These are phyloP conservation scores for Hypericum androsaemum DNA, from an alignment of 345 rosid genomes.

Conservation along the genomic window DNA sequence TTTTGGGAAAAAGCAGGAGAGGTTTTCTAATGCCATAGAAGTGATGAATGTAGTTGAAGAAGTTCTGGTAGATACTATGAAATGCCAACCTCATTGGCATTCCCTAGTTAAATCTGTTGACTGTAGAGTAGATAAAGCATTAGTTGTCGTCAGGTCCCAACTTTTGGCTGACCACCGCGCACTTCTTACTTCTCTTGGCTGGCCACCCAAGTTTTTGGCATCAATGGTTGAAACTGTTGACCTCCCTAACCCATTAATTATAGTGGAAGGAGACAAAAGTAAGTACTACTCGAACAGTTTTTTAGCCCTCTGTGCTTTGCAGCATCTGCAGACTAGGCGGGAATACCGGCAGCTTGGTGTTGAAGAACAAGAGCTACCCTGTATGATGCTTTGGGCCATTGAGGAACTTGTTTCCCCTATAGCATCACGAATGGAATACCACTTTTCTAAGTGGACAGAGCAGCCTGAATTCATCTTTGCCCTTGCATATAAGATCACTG, in stretches of 20 bases:
- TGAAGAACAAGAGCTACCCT: slow-evolving; percentile 12
- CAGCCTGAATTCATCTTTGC: slow-evolving; percentile 63
- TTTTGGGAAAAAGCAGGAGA: slow-evolving; percentile 34
- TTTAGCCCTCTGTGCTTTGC: slow-evolving; percentile 60
- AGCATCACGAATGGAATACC: slow-evolving; percentile 63
- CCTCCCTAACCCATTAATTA: slow-evolving; percentile 49
- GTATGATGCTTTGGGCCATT: slow-evolving; percentile 46
- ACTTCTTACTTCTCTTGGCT: slow-evolving; percentile 65
- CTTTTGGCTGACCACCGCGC: slow-evolving; percentile 59
- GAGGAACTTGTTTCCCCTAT: slow-evolving; percentile 66
- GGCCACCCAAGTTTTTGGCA: slow-evolving; percentile 64
- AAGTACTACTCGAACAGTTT: slow-evolving; percentile 49
- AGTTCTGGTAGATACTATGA: slow-evolving; percentile 30
- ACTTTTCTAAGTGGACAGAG: slow-evolving; percentile 60
- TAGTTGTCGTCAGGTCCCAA: slow-evolving; percentile 52
- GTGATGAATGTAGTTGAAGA: slow-evolving; percentile 45
- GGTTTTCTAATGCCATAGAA: slow-evolving; percentile 37
- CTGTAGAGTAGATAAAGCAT: slow-evolving; percentile 47
- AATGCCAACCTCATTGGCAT: slow-evolving; percentile 41
- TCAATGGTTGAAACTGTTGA: slow-evolving; percentile 21
- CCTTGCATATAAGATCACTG: slow-evolving; percentile 50
- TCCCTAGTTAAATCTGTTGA: slow-evolving; percentile 57
- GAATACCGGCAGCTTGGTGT: slow-evolving; percentile 33
- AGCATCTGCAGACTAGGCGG: slow-evolving; percentile 43
- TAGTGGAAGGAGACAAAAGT: slow-evolving; percentile 47